Evolutionary conservation across 805 yeast species (phyloP).

Genomic region (Nakazawaea anatomiae): DNA sequence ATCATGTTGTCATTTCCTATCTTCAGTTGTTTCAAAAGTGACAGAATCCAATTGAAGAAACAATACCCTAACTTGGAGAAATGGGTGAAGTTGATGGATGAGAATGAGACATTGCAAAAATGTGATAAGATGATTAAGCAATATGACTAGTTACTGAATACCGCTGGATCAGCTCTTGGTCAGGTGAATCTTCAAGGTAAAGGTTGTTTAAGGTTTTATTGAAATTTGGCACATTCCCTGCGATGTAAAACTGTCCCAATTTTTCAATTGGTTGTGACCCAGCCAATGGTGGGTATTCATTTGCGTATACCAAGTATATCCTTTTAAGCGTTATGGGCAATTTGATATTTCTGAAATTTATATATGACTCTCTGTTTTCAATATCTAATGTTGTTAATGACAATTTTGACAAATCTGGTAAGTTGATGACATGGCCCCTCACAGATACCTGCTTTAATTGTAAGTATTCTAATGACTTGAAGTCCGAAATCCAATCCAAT

Average conservation of each 20-base stretch:
- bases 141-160: not conserved
- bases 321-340: not conserved
- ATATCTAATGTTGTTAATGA: not conserved
- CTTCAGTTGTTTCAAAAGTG: not conserved
- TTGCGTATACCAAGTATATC: not conserved
- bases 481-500: not conserved
- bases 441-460: not conserved
- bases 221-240: not conserved
- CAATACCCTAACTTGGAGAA: constrained; percentile 5
- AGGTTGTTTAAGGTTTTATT: not conserved
- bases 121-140: not conserved
- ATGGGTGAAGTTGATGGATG: not conserved
- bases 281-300: too few relatives aligned
- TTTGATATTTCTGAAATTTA: not conserved
- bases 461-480: not conserved
- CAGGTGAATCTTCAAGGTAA: not conserved
- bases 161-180: not conserved
- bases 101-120: not conserved
- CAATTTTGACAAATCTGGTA: not conserved
- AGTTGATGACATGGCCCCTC: not conserved
- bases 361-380: not conserved
- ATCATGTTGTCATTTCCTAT: constrained; percentile 47
- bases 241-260: not conserved
- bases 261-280: too few relatives aligned
- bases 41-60: not conserved